phyloP scores from a whole-genome alignment of 2,329 filamentous ascomycete species.

The Fusarium pilosicola region DNA sequence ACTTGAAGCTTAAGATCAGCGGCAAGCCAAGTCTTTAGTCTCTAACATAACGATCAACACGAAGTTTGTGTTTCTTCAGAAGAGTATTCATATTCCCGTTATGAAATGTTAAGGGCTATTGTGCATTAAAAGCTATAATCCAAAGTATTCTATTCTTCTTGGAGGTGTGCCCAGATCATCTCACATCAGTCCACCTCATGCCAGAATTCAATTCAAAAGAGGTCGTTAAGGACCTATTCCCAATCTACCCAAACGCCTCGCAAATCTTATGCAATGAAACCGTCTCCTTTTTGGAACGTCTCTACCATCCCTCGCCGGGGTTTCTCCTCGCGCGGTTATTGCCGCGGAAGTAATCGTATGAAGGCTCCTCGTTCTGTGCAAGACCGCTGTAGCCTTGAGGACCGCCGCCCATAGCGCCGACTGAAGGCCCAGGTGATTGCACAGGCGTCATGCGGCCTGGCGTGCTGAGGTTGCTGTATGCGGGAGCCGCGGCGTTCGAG shows the following conservation, averaged over 20 bases:
- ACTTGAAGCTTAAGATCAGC: neutral
- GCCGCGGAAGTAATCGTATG: slow-evolving; percentile 68
- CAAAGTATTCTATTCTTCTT: slow-evolving; percentile 27
- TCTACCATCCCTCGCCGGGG: slow-evolving; percentile 55
- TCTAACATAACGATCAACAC: neutral
- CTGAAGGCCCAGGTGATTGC: slow-evolving; percentile 53
- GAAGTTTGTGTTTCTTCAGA: neutral
- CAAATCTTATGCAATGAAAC: slow-evolving; percentile 36
- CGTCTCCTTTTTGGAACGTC: neutral
- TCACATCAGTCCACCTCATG: slow-evolving; percentile 28
- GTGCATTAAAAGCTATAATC: slow-evolving; percentile 38
- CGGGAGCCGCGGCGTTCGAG: slow-evolving; percentile 62
- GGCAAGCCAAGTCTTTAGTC: neutral
- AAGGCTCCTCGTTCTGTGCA: slow-evolving; percentile 60
- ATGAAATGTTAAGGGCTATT: slow-evolving; percentile 11
- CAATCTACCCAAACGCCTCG: slow-evolving; percentile 47
- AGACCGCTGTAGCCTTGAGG: slow-evolving; percentile 69
- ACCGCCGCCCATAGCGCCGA: slow-evolving; percentile 66
- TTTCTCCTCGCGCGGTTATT: slow-evolving; percentile 42
- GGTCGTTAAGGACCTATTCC: slow-evolving; percentile 9
- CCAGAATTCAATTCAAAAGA: slow-evolving; percentile 24
- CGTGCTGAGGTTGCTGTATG: slow-evolving; percentile 49
- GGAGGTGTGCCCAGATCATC: slow-evolving; percentile 19
- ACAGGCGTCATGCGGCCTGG: slow-evolving; percentile 39
- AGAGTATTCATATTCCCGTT: neutral